These are phyloP conservation scores for Phragmites australis DNA, from an alignment of 176 grass and related monocot genomes.

Conservation along the genomic window DNA sequence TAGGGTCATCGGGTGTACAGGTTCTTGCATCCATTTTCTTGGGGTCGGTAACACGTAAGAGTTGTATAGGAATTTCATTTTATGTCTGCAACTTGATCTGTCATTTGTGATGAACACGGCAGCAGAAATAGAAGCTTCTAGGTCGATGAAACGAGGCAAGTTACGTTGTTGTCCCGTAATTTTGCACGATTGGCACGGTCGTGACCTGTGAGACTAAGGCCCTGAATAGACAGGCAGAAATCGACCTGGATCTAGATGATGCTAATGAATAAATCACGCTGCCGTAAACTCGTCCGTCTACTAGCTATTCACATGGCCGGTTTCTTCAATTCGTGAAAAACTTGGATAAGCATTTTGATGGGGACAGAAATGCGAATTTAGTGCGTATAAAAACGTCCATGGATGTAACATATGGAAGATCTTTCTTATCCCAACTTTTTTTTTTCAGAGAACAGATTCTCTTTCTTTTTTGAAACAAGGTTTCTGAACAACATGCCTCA, in stretches of 20 bases:
- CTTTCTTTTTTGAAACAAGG: neutral
- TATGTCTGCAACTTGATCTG: neutral
- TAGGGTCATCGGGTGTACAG: neutral
- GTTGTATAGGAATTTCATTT: neutral
- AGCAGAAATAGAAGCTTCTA: neutral
- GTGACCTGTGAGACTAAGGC: neutral
- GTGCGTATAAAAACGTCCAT: neutral
- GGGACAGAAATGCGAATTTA: neutral
- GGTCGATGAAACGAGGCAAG: neutral
- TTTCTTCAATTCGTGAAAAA: neutral
- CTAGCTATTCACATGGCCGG: neutral
- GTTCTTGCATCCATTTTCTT: neutral
- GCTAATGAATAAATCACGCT: slow-evolving; percentile 34
- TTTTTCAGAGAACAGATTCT: neutral
- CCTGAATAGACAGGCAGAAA: neutral
- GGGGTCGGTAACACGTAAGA: neutral
- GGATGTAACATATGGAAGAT: neutral
- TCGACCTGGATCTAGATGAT: neutral
- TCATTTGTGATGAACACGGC: neutral
- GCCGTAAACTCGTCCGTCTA: neutral
- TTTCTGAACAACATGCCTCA: neutral
- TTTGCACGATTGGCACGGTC: slow-evolving; percentile 11
- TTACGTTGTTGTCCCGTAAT: neutral
- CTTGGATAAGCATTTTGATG: neutral
- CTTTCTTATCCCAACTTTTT: too few species aligned